phyloP scores from a whole-genome alignment of 1,139 yeast genomes.

The Saccharomyces hybrid region DNA sequence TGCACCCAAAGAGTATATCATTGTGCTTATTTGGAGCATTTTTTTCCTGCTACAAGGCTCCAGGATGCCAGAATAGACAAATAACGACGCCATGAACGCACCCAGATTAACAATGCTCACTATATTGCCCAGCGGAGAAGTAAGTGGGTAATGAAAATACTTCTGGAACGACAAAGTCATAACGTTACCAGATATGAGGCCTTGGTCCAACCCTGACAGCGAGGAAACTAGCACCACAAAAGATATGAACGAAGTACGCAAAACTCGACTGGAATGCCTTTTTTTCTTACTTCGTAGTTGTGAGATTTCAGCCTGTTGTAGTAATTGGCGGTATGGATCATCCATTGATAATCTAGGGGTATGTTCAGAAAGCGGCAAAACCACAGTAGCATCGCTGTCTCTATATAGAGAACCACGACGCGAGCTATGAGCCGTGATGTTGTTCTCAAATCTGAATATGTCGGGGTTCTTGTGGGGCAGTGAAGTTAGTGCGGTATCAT shows the following conservation, averaged over 20 bases:
- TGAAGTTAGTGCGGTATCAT: slow-evolving; percentile 9
- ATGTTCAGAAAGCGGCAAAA: slow-evolving; percentile 1
- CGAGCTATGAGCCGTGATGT: not conserved
- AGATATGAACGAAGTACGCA: not conserved
- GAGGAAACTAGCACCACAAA: not conserved
- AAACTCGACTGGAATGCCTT: not conserved
- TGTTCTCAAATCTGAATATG: slow-evolving; percentile 9
- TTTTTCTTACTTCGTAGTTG: not conserved
- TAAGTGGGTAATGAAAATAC: not conserved
- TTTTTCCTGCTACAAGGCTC: not conserved
- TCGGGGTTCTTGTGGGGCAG: slow-evolving; percentile 12
- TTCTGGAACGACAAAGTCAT: not conserved
- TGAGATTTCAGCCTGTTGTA: not conserved
- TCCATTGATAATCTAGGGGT: slow-evolving; percentile 2
- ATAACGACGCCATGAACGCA: not conserved
- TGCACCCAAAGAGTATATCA: not conserved
- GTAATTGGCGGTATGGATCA: slow-evolving; percentile 1
- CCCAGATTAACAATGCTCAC: not conserved
- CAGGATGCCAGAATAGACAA: not conserved
- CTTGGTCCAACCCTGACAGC: not conserved
- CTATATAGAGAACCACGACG: slow-evolving; percentile 9
- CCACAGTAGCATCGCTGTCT: slow-evolving; percentile 9
- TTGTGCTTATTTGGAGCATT: not conserved
- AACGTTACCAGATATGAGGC: not conserved
- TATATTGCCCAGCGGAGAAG: not conserved